These are phyloP conservation scores for Alnus glutinosa DNA, from an alignment of 306 rosid species.

Conservation along the genomic window DNA sequence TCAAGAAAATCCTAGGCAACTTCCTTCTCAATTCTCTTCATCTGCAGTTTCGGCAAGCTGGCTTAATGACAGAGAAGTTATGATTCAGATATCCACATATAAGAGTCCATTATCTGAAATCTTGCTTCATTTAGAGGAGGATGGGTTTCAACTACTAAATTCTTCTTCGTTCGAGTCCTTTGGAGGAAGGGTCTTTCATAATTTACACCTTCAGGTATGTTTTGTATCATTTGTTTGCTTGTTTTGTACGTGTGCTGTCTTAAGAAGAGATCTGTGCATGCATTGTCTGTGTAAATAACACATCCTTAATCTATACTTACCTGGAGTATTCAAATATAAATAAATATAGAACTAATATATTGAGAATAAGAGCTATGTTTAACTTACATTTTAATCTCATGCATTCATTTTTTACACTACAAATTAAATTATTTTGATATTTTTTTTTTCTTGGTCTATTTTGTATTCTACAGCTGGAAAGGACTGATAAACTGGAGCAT, in stretches of 20 bases:
- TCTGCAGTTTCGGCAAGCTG: conserved; percentile 50
- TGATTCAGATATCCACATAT: conserved; percentile 55
- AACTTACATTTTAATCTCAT: too few species aligned
- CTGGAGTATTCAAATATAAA: too few species aligned
- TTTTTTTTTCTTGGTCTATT: neutral
- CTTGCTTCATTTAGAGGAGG: conserved; percentile 48
- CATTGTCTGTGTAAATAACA: too few species aligned
- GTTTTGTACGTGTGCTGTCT: neutral
- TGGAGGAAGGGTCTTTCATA: conserved; percentile 53
- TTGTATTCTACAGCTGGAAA: neutral
- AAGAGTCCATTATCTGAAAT: conserved; percentile 42
- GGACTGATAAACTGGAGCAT: neutral
- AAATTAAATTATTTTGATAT: too few species aligned
- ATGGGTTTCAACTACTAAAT: conserved; percentile 48
- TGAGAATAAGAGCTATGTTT: too few species aligned
- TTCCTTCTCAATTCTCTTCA: conserved; percentile 9
- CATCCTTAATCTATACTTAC: neutral
- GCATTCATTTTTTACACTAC: too few species aligned
- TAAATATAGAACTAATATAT: too few species aligned
- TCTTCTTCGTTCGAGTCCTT: conserved; percentile 61
- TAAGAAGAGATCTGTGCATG: too few species aligned
- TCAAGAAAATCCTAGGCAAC: neutral
- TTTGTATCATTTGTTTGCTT: neutral
- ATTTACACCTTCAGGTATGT: conserved; percentile 56
- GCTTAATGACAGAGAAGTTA: conserved; percentile 48